Base-by-base conservation (phyloP, 2,329 filamentous ascomycete species). In the Hymenoscyphus repandus region DNA sequence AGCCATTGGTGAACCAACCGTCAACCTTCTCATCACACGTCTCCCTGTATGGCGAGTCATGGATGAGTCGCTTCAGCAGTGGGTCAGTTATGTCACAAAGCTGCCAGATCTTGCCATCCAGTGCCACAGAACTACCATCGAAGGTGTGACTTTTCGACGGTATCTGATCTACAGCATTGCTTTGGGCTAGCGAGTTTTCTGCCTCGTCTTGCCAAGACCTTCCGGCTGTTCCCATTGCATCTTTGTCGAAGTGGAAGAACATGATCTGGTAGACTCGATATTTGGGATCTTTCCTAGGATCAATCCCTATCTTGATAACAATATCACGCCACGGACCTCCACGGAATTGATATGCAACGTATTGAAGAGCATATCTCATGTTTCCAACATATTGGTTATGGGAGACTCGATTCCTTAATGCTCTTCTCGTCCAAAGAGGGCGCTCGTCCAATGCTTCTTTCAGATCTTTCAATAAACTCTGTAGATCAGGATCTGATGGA, bases 71-170 rank as follows among this genome's bases (percentile, higher is more conserved):
- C 1, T 74, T 72, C 1, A 97, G 74, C 1, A 91, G 64, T 0
- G 90, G 88, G 62, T 97, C 92, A 0, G 82, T 86, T 49, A 97
- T 85, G 67, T 99, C 93, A 70, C 90, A 95, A 22, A 95, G 79
- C 73, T 97, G 93, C 86, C 90, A 99, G 45, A 93, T 85, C 62
- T 93, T 93, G 36, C 90, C 90, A 62, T 96, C 90, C 1, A 80
- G 79, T 13, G 82, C 81, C 49, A 92, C 81, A 2, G 77, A 78
- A 52, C 82, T 75, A 42, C 92, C 92, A 54, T 95, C 89, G 68
- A 96, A 97, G 1, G 92, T 73, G 67, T 97, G 91, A 47, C 76
- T 84, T 30, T 72, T 66, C 17, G 68, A 69, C 32, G 55, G 49
- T 12, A 53, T 49, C 13, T 51, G 46, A 12, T 36, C 52, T 22